Base-by-base conservation (phyloP, 768 basidiomycete species). In the Xerocomus brunneocitrinus region DNA sequence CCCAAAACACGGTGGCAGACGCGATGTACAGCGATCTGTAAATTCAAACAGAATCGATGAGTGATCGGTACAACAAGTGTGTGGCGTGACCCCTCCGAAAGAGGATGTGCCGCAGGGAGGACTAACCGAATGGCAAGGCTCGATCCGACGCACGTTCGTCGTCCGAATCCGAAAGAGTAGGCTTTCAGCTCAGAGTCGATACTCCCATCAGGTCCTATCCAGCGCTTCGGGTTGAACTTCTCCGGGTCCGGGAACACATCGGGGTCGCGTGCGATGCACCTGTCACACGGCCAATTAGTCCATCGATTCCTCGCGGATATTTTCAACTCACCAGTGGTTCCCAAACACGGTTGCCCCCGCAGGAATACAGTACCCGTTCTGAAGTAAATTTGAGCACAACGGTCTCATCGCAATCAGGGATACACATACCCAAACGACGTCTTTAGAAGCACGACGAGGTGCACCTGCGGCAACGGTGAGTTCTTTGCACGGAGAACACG, bases 1-100 rank as follows among this genome's bases (percentile, higher is more conserved):
- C 77, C 82, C 83, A 87, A n/a, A 84, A 73, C 6, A 82, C 60
- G 14, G 84, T 71, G 0, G 83, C 82, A 0, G 81, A 76, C 54
- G 82, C 84, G 50, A 87, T 71, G 60, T 82, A 19, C 19, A 19
- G 19, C 19, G 19, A 19, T 19, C 19, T 19, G 19, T 19, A 19
- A 19, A 19, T 19, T 19, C 19, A 19, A 19, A 19, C 19, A 19
- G 19, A 1, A 19, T 19, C 19, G 19, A 19, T 19, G 19, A 19
- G 19, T 19, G 19, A 19, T 19, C 19, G 19, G 19, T 19, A 19
- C 19, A 19, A 19, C 19, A 19, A 19, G 19, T 19, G 19, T 19
- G 19, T 19, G 19, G 19, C 19, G 19, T 19, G 19, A 19, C 19
- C 1, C 19, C 19, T 19, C 19, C 19, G 19, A 19, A 19, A 19